Evolutionary conservation across 805 yeast genomes (phyloP).

Genomic region (Kuraishia piskuri): DNA sequence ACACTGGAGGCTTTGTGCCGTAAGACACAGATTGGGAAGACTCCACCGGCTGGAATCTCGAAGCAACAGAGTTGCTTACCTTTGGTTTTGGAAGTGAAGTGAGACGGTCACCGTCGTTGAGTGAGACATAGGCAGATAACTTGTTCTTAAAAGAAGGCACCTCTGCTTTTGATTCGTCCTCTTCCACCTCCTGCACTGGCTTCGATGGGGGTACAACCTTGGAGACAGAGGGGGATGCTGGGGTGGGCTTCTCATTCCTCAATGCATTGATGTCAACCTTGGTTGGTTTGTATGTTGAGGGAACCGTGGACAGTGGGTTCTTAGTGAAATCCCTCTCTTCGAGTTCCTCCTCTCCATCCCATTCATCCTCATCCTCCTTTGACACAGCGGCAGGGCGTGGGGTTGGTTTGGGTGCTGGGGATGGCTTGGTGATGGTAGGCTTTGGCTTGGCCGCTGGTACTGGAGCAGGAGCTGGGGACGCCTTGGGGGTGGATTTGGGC

Average conservation of each 20-base stretch:
- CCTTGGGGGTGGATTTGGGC: slow-evolving; percentile 30
- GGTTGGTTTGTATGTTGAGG: slow-evolving; percentile 60
- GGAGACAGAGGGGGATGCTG: slow-evolving; percentile 9
- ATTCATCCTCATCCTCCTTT: slow-evolving; percentile 44
- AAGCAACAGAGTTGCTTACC: slow-evolving; percentile 37
- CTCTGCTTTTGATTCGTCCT: slow-evolving; percentile 34
- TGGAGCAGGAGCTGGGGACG: slow-evolving; percentile 23
- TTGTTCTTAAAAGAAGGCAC: slow-evolving; percentile 42
- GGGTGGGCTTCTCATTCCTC: slow-evolving; percentile 39
- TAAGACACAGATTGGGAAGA: slow-evolving; percentile 23
- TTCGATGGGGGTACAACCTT: slow-evolving; percentile 4
- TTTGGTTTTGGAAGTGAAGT: slow-evolving; percentile 60
- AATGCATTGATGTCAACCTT: slow-evolving; percentile 51
- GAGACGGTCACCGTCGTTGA: slow-evolving; percentile 38
- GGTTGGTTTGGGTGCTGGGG: slow-evolving; percentile 5
- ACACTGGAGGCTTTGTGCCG: slow-evolving; percentile 25
- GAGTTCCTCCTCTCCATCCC: slow-evolving; percentile 62
- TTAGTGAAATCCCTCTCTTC: slow-evolving; percentile 43
- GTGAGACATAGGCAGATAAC: slow-evolving; percentile 19
- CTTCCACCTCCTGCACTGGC: slow-evolving; percentile 31
- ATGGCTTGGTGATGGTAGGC: slow-evolving; percentile 21
- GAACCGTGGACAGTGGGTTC: slow-evolving; percentile 42
- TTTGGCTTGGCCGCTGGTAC: slow-evolving; percentile 12
- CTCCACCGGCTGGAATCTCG: slow-evolving; percentile 30
- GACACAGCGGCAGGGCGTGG: slow-evolving; percentile 3